These are phyloP conservation scores for Digitaria exilis DNA, from an alignment of 202 grass and related monocot species.

Conservation along the genomic window DNA sequence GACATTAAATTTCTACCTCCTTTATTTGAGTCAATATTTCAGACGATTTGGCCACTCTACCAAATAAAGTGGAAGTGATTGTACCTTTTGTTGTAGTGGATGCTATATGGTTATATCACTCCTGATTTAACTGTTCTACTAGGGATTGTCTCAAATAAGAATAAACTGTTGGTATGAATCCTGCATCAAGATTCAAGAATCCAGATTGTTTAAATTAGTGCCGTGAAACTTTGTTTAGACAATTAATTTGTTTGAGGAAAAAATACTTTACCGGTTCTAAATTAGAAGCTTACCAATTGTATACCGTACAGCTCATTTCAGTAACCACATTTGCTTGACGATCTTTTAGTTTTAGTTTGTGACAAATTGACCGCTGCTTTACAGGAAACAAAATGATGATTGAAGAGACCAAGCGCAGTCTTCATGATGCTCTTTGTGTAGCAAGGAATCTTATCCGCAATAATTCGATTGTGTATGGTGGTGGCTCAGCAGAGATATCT, in stretches of 20 bases:
- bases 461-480: slow-evolving; percentile 93
- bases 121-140: neutral
- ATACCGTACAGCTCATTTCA: neutral
- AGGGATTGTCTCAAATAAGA: neutral
- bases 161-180: neutral
- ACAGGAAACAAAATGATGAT: slow-evolving; percentile 99
- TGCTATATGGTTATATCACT: neutral
- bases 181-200: neutral
- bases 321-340: neutral
- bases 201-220: neutral
- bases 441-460: slow-evolving; percentile 96
- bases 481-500: slow-evolving; percentile 87
- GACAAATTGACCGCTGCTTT: neutral
- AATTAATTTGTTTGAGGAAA: neutral
- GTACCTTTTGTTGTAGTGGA: neutral
- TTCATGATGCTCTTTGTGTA: slow-evolving; percentile 95
- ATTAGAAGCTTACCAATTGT: neutral
- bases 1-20: neutral
- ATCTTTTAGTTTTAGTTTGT: neutral
- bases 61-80: neutral
- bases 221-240: neutral
- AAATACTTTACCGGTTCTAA: neutral
- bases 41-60: neutral
- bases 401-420: slow-evolving; percentile 93
- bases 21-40: neutral